Percentiles rank a stretch among this genome's conserved stretches.
phyloP scores from a whole-genome alignment of 495 filamentous ascomycete genomes.

The Penicillium chermesinum region DNA sequence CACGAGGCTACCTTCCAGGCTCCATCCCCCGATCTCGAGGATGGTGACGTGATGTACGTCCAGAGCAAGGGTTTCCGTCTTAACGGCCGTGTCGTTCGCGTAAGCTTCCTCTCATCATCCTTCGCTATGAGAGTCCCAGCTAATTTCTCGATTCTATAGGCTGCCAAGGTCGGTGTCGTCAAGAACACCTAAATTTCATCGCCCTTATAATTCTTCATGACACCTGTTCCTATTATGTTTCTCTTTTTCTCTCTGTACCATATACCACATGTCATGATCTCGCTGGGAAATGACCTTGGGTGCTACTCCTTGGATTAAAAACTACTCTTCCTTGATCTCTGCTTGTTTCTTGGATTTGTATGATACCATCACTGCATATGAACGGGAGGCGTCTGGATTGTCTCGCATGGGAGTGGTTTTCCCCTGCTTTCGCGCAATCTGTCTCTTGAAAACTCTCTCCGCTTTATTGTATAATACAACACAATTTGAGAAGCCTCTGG shows the following conservation, averaged over 20 bases:
- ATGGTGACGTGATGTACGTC: constrained; percentile 83
- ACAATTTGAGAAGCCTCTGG: background rate
- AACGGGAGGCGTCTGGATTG: constrained; percentile 34
- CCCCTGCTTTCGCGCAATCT: constrained; percentile 20
- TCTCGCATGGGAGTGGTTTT: constrained; percentile 24
- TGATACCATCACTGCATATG: constrained; percentile 37
- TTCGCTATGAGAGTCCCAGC: constrained; percentile 7
- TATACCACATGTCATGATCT: constrained; percentile 39
- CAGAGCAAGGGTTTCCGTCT: constrained; percentile 93
- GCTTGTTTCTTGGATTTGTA: constrained; percentile 33
- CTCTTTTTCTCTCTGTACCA: constrained; percentile 34
- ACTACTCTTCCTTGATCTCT: constrained; percentile 21
- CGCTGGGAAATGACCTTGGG: constrained; percentile 25
- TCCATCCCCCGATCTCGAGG: constrained; percentile 74
- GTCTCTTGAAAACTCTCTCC: constrained; percentile 30
- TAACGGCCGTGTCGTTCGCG: constrained; percentile 82
- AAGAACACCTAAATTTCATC: constrained; percentile 51
- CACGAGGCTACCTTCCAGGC: constrained; percentile 96
- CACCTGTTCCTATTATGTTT: constrained; percentile 6
- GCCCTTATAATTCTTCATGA: constrained; percentile 8
- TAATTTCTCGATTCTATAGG: constrained; percentile 31
- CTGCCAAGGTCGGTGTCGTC: constrained; percentile 93
- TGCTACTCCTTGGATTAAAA: constrained; percentile 23
- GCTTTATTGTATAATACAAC: constrained; percentile 34
- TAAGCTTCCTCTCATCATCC: constrained; percentile 29